Evolutionary conservation across 2,329 filamentous ascomycete genomes (phyloP), one percentile per base, ranked within the genome.

Genomic region (Thelonectria rubi): DNA sequence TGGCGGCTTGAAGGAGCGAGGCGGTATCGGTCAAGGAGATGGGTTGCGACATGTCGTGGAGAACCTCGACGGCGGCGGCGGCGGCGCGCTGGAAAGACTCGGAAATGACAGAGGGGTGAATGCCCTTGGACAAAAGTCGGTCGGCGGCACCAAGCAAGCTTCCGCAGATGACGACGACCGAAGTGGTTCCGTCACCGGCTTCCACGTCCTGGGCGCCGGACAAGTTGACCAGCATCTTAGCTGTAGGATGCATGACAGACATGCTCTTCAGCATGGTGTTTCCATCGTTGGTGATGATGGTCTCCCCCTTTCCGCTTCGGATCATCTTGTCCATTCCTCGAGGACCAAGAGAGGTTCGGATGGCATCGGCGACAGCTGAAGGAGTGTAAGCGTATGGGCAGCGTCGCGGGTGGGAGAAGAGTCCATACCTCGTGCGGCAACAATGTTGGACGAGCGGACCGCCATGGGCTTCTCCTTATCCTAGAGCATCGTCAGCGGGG

Each of bases 281-380:
- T 78, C 95, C 95, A 81, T 99, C 95, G 84, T 99, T 99, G 75
- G 95, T 99, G 82, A 99, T 99, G 78, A 98, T 95, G 60, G 94
- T 97, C 80, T 97, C 92, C 81, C 94, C 95, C 82, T 93, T 97
- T 77, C 93, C 92, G 63, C 91, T 96, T 84, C 96, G 91, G 73
- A 99, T 98, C 94, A 97, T 97, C 85, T 97, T 97, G 83, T 97
- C 94, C 94, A 97, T 97, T 76, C 95, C 95, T 79, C 95, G 89
- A 69, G 95, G 95, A 67, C 95, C 95, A 70, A 99, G 86, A 65
- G 95, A 98, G 26, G 94, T 98, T 84, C 95, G 87, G 77, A 99
- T 96, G 71, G 95, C 95, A 87, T 99, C 95, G 78, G 95, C 91
- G 75, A 99, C 94, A 76, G 95, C 95, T 95, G 64, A 62, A 52